A percentile compares a stretch with the other conserved stretches of the same genome.
phyloP scores from a whole-genome alignment of 345 rosid genomes.

The Punica granatum region DNA sequence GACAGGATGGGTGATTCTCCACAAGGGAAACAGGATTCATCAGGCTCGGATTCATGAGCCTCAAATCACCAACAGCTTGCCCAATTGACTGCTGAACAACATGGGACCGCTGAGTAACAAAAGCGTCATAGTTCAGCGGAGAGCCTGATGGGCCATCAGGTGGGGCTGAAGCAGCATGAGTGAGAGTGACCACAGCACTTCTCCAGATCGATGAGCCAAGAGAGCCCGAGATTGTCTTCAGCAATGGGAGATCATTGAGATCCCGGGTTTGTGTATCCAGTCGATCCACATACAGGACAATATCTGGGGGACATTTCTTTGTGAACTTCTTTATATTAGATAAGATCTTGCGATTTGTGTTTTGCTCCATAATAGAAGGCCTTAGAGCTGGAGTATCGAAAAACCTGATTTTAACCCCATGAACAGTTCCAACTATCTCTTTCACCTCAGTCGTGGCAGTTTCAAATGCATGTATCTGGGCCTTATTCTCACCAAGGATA shows the following conservation, averaged over 20 bases:
- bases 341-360: constrained; percentile 50
- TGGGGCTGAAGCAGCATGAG: constrained; percentile 96
- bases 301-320: constrained; percentile 70
- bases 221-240: constrained; percentile 52
- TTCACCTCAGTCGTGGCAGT: constrained; percentile 61
- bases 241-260: constrained; percentile 73
- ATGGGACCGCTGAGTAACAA: constrained; percentile 87
- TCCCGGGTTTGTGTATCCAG: constrained; percentile 79
- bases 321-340: constrained; percentile 57
- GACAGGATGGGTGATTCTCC: constrained; percentile 84
- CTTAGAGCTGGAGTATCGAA: constrained; percentile 81
- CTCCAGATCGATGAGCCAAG: constrained; percentile 87
- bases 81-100: constrained; percentile 91
- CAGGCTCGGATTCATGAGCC: constrained; percentile 83
- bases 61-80: constrained; percentile 85
- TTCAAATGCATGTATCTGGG: constrained; percentile 65
- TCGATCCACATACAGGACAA: constrained; percentile 83
- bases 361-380: constrained; percentile 77
- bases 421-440: constrained; percentile 58
- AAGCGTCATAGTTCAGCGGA: constrained; percentile 81
- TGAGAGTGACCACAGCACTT: constrained; percentile 76
- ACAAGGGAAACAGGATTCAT: constrained; percentile 89
- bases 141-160: constrained; percentile 93
- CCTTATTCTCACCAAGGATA: constrained; percentile 67
- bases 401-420: constrained; percentile 60